A percentile compares a stretch with the other conserved stretches of the same genome.
These are phyloP conservation scores for Curvularia hawaiiensis DNA, from an alignment of 2,329 filamentous ascomycete species.

Conservation along the genomic window DNA sequence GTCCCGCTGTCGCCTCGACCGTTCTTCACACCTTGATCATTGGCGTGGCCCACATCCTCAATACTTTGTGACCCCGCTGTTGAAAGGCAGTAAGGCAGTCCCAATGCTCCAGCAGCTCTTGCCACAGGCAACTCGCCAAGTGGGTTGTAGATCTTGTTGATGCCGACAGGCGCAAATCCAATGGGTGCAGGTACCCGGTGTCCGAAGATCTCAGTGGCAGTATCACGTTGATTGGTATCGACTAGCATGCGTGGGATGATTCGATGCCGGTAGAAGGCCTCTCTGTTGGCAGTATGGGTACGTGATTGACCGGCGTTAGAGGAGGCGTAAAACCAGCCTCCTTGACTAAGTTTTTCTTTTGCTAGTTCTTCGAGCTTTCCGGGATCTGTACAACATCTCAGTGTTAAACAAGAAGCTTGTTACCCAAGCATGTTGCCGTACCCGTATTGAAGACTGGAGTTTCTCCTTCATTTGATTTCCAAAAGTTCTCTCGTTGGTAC, in stretches of 20 bases:
- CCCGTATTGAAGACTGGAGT: slow-evolving; percentile 59
- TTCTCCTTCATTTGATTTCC: slow-evolving; percentile 58
- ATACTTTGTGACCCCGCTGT: slow-evolving; percentile 63
- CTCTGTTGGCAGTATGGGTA: slow-evolving; percentile 62
- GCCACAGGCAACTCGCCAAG: slow-evolving; percentile 64
- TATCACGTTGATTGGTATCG: slow-evolving; percentile 64
- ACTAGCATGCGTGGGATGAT: slow-evolving; percentile 67
- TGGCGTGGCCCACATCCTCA: slow-evolving; percentile 63
- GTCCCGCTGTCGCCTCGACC: slow-evolving; percentile 6
- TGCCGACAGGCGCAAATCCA: slow-evolving; percentile 68
- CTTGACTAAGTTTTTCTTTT: slow-evolving; percentile 60
- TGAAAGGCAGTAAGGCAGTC: slow-evolving; percentile 63
- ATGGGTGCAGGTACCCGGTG: slow-evolving; percentile 65
- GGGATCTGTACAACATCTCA: slow-evolving; percentile 51
- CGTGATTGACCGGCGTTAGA: slow-evolving; percentile 62
- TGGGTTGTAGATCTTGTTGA: slow-evolving; percentile 69
- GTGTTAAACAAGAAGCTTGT: not conserved
- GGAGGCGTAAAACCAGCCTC: slow-evolving; percentile 65
- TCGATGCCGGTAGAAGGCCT: slow-evolving; percentile 68
- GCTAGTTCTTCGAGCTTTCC: slow-evolving; percentile 64
- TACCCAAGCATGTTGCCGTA: slow-evolving; percentile 19
- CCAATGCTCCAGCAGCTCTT: slow-evolving; percentile 63
- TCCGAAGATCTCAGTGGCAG: slow-evolving; percentile 63
- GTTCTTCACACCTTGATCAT: slow-evolving; percentile 48
- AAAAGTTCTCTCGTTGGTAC: slow-evolving; percentile 62